phyloP scores from a whole-genome alignment of 2,329 filamentous ascomycete species.

The Phialocephala sp. region DNA sequence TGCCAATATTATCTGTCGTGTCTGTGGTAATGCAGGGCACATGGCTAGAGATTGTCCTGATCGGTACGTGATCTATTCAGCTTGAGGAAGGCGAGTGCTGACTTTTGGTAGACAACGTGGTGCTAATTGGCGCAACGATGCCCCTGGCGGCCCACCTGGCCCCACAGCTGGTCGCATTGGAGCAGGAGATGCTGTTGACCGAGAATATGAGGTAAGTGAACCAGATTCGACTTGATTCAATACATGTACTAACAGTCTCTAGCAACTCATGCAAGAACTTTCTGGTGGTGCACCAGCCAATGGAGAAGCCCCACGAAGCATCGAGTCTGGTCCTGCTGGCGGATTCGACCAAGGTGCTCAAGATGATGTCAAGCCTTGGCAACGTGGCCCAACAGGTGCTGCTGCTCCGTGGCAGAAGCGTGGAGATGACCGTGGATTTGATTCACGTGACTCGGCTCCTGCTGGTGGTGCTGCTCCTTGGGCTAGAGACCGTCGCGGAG shows the following conservation, averaged over 20 bases:
- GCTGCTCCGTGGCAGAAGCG: conserved; percentile 76
- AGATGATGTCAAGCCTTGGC: conserved; percentile 81
- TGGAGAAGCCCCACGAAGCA: conserved; percentile 72
- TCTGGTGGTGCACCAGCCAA: conserved; percentile 65
- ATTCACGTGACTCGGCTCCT: conserved; percentile 41
- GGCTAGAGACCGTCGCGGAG: conserved; percentile 60
- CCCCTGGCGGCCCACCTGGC: conserved; percentile 51
- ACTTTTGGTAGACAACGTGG: conserved; percentile 68
- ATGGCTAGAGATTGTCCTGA: conserved; percentile 99
- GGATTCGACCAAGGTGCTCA: conserved; percentile 58
- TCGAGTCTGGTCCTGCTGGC: conserved; percentile 78
- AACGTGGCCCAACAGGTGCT: conserved; percentile 82
- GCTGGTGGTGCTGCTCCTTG: conserved; percentile 61
- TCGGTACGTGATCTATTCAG: conserved; percentile 49
- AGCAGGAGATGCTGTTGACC: conserved; percentile 82
- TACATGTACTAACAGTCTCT: conserved; percentile 44
- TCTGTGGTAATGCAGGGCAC: conserved; percentile 96
- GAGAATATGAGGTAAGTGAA: conserved; percentile 85
- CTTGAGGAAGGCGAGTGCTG: conserved; percentile 22
- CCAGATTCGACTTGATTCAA: neutral
- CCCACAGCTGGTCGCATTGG: conserved; percentile 70
- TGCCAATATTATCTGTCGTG: conserved; percentile 98
- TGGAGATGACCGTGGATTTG: conserved; percentile 49
- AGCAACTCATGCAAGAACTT: conserved; percentile 98
- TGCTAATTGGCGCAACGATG: conserved; percentile 87